phyloP scores from a whole-genome alignment of 306 rosid genomes.

The Glycyrrhiza uralensis region DNA sequence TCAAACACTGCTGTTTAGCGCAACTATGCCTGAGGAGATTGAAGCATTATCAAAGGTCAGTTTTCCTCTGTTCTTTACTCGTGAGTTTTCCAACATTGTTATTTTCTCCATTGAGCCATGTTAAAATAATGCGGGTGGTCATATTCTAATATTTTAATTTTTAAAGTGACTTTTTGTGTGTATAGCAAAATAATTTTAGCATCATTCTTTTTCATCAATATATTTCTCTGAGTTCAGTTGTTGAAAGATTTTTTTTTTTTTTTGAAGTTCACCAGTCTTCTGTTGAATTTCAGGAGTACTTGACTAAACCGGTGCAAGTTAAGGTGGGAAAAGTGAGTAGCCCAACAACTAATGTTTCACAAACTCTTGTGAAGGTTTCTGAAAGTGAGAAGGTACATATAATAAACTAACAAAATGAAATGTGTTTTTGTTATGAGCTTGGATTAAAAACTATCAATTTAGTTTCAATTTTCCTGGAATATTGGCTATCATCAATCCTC shows the following conservation, averaged over 20 bases:
- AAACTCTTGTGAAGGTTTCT: conserved; percentile 70
- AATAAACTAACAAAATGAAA: background rate
- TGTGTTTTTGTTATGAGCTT: background rate
- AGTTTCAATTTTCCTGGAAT: background rate
- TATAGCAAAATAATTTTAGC: background rate
- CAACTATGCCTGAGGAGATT: conserved; percentile 89
- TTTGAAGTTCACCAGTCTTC: background rate
- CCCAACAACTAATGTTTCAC: conserved; percentile 86
- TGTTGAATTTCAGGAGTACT: conserved; percentile 69
- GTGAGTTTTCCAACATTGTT: background rate
- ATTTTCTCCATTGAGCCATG: conserved; percentile 4
- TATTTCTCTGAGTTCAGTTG: conserved; percentile 4
- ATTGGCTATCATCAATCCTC: conserved; percentile 2
- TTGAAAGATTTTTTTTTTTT: background rate
- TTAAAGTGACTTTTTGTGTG: conserved; percentile 8
- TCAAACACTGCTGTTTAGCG: conserved; percentile 84
- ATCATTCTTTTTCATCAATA: background rate
- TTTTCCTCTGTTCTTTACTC: conserved; percentile 17
- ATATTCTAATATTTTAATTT: background rate
- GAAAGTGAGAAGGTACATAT: conserved; percentile 68
- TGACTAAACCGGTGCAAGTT: conserved; percentile 67
- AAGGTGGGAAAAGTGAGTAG: conserved; percentile 88
- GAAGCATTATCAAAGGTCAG: conserved; percentile 74
- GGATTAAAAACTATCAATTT: background rate
- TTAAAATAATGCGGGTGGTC: background rate